Base-by-base conservation (phyloP, 1,284 basidiomycete genomes). In the Ustilago crameri region DNA sequence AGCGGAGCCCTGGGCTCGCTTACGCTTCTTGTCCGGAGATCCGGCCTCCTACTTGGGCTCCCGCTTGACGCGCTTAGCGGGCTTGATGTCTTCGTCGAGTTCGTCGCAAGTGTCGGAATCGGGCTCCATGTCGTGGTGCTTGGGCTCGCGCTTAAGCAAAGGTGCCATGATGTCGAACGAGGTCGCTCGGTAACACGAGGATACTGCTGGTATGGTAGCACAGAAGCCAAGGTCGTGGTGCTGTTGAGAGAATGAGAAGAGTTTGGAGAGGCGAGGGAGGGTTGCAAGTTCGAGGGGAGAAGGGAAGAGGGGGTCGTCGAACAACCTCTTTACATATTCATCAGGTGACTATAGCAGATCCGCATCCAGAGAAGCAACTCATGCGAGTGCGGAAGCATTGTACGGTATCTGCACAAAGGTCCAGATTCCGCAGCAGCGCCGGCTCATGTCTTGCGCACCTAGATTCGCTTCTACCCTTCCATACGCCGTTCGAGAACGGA, bases 31-130 rank as follows among this genome's bases (percentile, higher is more conserved):
- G n/a, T 50, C 18, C 18, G 46, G 41, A 20, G 40, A 40, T 9
- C 9, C 26, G n/a, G 14, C 15, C 14, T 47, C 48, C 15, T 17
- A 1, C 37, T 62, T 53, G 14, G 17, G 9, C 45, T 47, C 44
- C 49, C 32, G 55, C 53, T 51, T 63, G 43, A 48, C 49, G 44
- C 30, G 46, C 49, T 63, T 63, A 30, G 53, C 42, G 12, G 48
- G 35, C 49, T 47, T 51, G 35, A 42, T 9, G 17, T 51, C 34
- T 14, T 51, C 44, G 12, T 24, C 3, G 3, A 53, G 40, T 34
- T 60, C 58, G 47, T 61, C 58, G 30, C 8, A 32, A 8, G 46
- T 24, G 47, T 54, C 58, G 41, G 22, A 44, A 22, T 50, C 46
- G 9, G 20, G 9, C 40, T 18, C 8, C 18, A 7, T 14, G 18